Evolutionary conservation across 2,329 filamentous ascomycete species (phyloP), one percentile per base, ranked within the genome.

Genomic region (Chaetomium sp.): DNA sequence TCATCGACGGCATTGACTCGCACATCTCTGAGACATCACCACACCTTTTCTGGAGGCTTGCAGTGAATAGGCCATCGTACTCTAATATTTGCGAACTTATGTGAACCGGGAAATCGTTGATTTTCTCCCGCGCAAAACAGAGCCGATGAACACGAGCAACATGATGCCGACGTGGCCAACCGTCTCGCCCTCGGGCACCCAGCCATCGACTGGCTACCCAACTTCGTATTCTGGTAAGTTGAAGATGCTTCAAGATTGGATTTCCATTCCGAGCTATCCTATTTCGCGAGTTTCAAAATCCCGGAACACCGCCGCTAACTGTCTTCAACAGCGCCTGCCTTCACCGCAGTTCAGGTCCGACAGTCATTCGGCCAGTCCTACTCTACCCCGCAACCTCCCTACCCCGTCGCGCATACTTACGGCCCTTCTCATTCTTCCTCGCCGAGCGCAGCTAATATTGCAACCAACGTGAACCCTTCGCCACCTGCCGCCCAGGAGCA

Each of bases 311-410:
- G 19, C 19, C 29, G 27, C 56, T 60, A 21, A 63, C 60, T 29
- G 13, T 49, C 16, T 33, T 42, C 12, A 38, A 27, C 49, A 77
- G 79, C 81, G 69, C 82, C 84, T 72, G 85, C 86, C 66, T 89
- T 84, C 72, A 87, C 84, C 66, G 79, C 85, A 69, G 86, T 89
- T 68, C 81, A 84, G 77, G 85, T 87, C 72, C 85, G 86, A 71
- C 85, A 86, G 76, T 83, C 79, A 70, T 85, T 88, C 74, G 78
- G 79, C 73, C 77, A 82, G 70, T 67, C 71, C 29, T 81, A 79
- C 70, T 68, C 73, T 60, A 73, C 77, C 67, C 74, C 78, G 70
- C 72, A 77, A 70, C 73, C 75, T 64, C 67, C 67, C 54, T 71
- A 70, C 55, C 65, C 68, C 35, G 31, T 65, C 62, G 33, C 63